Evolutionary conservation across 2,329 filamentous ascomycete species (phyloP).

Genomic region (Colletotrichum graminicola): DNA sequence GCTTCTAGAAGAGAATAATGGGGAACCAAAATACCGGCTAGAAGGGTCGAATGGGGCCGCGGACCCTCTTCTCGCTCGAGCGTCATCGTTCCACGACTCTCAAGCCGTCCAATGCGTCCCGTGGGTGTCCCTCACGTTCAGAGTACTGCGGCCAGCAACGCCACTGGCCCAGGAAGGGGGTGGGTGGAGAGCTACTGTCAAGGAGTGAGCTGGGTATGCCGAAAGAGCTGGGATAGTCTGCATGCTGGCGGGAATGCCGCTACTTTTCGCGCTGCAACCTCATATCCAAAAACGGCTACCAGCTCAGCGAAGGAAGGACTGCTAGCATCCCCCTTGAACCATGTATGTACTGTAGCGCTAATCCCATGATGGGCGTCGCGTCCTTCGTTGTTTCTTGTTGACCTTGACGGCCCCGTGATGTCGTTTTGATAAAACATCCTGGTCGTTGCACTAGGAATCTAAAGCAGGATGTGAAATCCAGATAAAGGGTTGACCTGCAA

Average conservation of each 20-base stretch:
- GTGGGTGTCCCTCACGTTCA: constrained; percentile 36
- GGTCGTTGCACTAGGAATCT: constrained; percentile 2
- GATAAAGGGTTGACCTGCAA: constrained; percentile 25
- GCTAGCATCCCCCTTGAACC: constrained; percentile 16
- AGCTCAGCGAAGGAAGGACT: constrained; percentile 24
- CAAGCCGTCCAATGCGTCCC: constrained; percentile 28
- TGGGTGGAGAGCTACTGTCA: constrained; percentile 16
- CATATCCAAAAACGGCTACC: constrained; percentile 27
- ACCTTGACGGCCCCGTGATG: constrained; percentile 12
- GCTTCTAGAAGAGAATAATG: constrained; percentile 44
- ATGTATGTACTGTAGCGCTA: constrained; percentile 16
- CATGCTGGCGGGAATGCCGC: constrained; percentile 32
- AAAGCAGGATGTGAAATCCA: constrained; percentile 15
- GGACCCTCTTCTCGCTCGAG: constrained; percentile 40
- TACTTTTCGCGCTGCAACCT: constrained; percentile 37
- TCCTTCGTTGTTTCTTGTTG: background rate
- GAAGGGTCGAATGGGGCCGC: constrained; percentile 44
- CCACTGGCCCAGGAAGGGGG: constrained; percentile 21
- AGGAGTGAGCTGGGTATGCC: constrained; percentile 22
- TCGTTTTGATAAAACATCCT: constrained; percentile 16
- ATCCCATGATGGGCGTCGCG: background rate
- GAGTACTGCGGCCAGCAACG: constrained; percentile 33
- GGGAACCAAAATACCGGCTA: constrained; percentile 41
- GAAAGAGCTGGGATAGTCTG: constrained; percentile 35
- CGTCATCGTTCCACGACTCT: constrained; percentile 42